Percentiles rank a stretch among this genome's conserved stretches.
phyloP scores from a whole-genome alignment of 2,329 filamentous ascomycete species.

The Purpureocillium lavendulum region DNA sequence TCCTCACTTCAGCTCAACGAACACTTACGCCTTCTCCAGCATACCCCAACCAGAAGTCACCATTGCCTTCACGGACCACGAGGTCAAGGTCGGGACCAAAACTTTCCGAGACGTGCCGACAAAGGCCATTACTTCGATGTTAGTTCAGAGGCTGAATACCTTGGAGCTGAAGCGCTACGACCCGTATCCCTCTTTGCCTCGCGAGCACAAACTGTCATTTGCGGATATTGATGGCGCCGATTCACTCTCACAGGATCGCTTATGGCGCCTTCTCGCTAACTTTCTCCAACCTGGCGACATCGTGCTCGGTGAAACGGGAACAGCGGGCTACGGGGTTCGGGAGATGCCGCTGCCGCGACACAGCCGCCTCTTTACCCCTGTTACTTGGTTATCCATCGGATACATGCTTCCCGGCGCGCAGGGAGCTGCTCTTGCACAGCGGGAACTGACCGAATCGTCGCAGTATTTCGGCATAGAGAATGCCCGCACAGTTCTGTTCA shows the following conservation, averaged over 20 bases:
- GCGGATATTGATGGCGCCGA: constrained; percentile 15
- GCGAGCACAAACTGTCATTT: constrained; percentile 11
- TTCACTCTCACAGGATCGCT: constrained; percentile 13
- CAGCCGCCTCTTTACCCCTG: constrained; percentile 36
- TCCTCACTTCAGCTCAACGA: constrained; percentile 36
- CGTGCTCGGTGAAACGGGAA: constrained; percentile 50
- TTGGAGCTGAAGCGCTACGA: constrained; percentile 14
- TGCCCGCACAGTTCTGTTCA: constrained; percentile 41
- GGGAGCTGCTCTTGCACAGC: constrained; percentile 46
- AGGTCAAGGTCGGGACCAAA: constrained; percentile 20
- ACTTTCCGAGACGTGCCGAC: constrained; percentile 20
- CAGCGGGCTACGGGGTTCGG: constrained; percentile 44
- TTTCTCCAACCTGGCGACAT: constrained; percentile 45
- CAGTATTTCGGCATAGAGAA: constrained; percentile 10
- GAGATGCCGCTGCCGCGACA: constrained; percentile 40
- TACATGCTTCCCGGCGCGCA: constrained; percentile 51
- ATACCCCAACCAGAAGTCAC: constrained; percentile 23
- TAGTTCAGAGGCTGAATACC: constrained; percentile 10
- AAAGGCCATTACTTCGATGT: constrained; percentile 10
- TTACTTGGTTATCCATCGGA: constrained; percentile 52
- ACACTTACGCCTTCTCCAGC: constrained; percentile 29
- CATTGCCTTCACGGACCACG: constrained; percentile 23
- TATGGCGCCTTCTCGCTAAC: constrained; percentile 36
- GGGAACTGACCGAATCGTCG: constrained; percentile 26
- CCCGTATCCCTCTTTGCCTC: constrained; percentile 17